Percentiles rank a stretch among this genome's conserved stretches.
Conservation (phyloP, 805 yeast species). For the Wickerhamiella lipophila region DNA sequence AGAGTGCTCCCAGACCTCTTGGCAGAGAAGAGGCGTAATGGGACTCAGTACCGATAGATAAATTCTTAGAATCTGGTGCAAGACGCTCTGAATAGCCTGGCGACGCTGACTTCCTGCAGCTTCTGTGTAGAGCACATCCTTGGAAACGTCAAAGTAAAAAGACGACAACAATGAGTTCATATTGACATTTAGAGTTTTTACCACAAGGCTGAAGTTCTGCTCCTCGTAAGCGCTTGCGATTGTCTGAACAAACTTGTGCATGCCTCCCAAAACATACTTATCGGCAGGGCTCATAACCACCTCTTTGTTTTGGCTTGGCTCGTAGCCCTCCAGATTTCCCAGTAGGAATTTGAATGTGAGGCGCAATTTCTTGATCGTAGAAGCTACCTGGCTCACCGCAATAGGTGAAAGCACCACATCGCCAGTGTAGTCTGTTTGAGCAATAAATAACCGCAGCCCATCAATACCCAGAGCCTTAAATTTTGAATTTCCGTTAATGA, state of each 20-base stretch:
- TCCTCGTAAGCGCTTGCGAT: slow-evolving; percentile 37
- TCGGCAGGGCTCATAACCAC: slow-evolving; percentile 33
- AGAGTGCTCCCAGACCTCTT: slow-evolving; percentile 69
- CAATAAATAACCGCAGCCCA: slow-evolving; percentile 83
- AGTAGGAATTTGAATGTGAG: slow-evolving; percentile 67
- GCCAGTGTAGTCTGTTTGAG: slow-evolving; percentile 71
- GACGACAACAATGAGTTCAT: slow-evolving; percentile 69
- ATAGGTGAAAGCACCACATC: slow-evolving; percentile 69
- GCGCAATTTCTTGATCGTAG: slow-evolving; percentile 67
- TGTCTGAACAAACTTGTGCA: slow-evolving; percentile 36
- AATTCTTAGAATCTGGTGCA: slow-evolving; percentile 40
- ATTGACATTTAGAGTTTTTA: slow-evolving; percentile 55
- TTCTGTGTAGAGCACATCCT: slow-evolving; percentile 77
- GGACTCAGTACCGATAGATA: slow-evolving; percentile 67
- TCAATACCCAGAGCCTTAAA: slow-evolving; percentile 60
- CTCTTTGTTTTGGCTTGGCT: slow-evolving; percentile 18
- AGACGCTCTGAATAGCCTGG: slow-evolving; percentile 51
- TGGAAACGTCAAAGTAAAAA: slow-evolving; percentile 71
- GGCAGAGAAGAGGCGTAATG: slow-evolving; percentile 68
- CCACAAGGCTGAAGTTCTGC: slow-evolving; percentile 57
- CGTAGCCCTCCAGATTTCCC: slow-evolving; percentile 52
- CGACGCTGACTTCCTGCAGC: slow-evolving; percentile 36
- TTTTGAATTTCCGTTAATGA: slow-evolving; percentile 31
- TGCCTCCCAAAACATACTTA: slow-evolving; percentile 45
- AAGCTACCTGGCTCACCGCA: slow-evolving; percentile 62